Evolutionary conservation across 2,329 filamentous ascomycete species (phyloP), one percentile per base, ranked within the genome.

Genomic region (Penicillium sp.): DNA sequence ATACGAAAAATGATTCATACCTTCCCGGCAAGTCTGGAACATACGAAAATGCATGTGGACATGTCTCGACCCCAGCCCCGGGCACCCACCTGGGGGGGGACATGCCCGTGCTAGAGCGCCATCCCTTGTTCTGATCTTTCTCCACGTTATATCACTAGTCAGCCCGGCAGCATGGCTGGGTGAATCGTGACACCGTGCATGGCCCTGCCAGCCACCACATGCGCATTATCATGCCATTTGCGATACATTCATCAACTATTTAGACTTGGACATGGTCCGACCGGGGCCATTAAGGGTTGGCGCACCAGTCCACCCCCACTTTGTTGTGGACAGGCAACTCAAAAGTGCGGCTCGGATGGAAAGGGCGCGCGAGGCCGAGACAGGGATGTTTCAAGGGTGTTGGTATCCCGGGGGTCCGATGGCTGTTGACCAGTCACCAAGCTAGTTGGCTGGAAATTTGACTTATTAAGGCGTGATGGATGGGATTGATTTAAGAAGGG

Each of bases 331-430:
- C 30, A 62, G 48, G 42, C 30, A 62, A 58, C 54, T 55, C 61
- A 62, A 59, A 58, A 68, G 35, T 62, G 59, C 65, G 63, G 64
- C 61, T 69, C 63, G 66, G 62, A 60, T 53, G 37, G 37, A 42
- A 37, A 14, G 40, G 57, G 43, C 25, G 37, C 55, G 63, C 55
- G 60, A 60, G 64, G 40, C 63, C 67, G 60, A 64, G 59, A 65
- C 58, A 65, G 51, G 65, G 62, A 66, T 61, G 22, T 10, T 55
- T 55, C 38, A 48, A 42, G 54, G 58, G 56, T 59, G 55, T 11
- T 55, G 46, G 28, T 28, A 61, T 60, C 56, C 61, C 59, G 63
- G 59, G 45, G 52, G 37, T 55, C 57, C 58, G 59, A 62, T 55
- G 45, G 45, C 45, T 48, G 45, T 14, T 48, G 52, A 33, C 38